phyloP scores from a whole-genome alignment of 2,329 filamentous ascomycete genomes.

The Calycina herbarum region DNA sequence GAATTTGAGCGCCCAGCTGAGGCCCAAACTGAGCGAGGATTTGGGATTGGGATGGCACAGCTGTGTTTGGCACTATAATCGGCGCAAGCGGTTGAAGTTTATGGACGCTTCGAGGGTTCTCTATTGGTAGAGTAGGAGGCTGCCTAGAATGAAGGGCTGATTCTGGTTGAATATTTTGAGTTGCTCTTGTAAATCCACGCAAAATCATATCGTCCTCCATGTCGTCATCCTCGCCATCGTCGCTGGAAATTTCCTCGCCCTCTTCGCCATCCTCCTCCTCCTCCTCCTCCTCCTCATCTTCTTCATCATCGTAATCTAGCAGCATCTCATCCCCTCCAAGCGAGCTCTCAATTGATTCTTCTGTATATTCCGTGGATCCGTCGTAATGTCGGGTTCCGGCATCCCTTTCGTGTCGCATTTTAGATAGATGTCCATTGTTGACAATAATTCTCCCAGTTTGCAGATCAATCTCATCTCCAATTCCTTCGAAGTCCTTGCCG shows the following conservation, averaged over 20 bases:
- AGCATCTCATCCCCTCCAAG: slow-evolving; percentile 21
- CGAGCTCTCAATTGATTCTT: slow-evolving; percentile 22
- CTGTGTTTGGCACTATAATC: not conserved
- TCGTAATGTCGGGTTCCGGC: slow-evolving; percentile 37
- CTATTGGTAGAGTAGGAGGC: not conserved
- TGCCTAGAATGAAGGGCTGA: slow-evolving; percentile 15
- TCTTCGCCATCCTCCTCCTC: slow-evolving; percentile 30
- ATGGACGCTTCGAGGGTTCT: not conserved
- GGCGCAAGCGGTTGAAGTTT: not conserved
- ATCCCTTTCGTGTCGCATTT: slow-evolving; percentile 60
- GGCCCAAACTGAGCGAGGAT: slow-evolving; percentile 35
- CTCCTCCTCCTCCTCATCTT: slow-evolving; percentile 36
- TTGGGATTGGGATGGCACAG: slow-evolving; percentile 32
- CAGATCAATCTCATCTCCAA: slow-evolving; percentile 89
- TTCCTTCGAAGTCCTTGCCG: slow-evolving; percentile 74
- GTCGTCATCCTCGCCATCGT: slow-evolving; percentile 29
- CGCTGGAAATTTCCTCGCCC: slow-evolving; percentile 29
- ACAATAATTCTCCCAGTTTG: slow-evolving; percentile 80
- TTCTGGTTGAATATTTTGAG: slow-evolving; percentile 23
- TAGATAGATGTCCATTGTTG: slow-evolving; percentile 80
- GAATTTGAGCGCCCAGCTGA: slow-evolving; percentile 33
- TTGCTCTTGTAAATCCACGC: slow-evolving; percentile 33
- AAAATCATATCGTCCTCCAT: slow-evolving; percentile 38
- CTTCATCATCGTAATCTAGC: slow-evolving; percentile 30
- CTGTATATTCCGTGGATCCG: slow-evolving; percentile 22